Conservation (phyloP, 345 rosid genomes). For the Euphorbia peplus region DNA sequence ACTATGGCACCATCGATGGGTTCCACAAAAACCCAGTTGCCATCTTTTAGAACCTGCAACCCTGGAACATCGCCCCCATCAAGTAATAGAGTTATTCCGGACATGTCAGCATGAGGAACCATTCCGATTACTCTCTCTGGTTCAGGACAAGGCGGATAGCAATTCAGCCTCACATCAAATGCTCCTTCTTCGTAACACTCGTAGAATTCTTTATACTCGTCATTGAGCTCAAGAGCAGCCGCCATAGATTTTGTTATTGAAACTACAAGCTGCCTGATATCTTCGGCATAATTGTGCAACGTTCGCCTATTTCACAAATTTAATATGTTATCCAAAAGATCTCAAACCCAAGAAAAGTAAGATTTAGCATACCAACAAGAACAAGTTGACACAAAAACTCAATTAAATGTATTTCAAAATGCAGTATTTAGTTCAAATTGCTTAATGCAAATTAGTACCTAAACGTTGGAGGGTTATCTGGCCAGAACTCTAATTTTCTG, state of each 20-base stretch:
- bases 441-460: conserved; percentile 4
- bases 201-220: conserved; percentile 10
- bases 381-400: neutral
- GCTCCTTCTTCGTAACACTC: conserved; percentile 18
- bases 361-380: neutral
- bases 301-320: conserved; percentile 13
- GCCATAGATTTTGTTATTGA: conserved; percentile 17
- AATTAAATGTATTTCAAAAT: neutral
- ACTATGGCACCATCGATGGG: conserved; percentile 24
- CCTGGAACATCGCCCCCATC: conserved; percentile 19
- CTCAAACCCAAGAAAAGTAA: neutral
- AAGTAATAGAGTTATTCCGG: conserved; percentile 24
- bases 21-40: conserved; percentile 20
- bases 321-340: neutral
- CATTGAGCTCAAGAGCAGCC: conserved; percentile 13
- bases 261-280: conserved; percentile 19
- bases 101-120: conserved; percentile 22
- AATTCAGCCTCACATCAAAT: conserved; percentile 24
- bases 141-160: conserved; percentile 25
- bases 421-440: neutral
- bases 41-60: conserved; percentile 23
- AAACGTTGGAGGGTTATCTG: conserved; percentile 21
- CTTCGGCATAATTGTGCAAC: conserved; percentile 20
- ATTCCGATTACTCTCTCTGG: conserved; percentile 16
- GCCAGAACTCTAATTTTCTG: conserved; percentile 28